Evolutionary conservation across 257 asterid species (phyloP).

Genomic region (Nicotiana undulata): DNA sequence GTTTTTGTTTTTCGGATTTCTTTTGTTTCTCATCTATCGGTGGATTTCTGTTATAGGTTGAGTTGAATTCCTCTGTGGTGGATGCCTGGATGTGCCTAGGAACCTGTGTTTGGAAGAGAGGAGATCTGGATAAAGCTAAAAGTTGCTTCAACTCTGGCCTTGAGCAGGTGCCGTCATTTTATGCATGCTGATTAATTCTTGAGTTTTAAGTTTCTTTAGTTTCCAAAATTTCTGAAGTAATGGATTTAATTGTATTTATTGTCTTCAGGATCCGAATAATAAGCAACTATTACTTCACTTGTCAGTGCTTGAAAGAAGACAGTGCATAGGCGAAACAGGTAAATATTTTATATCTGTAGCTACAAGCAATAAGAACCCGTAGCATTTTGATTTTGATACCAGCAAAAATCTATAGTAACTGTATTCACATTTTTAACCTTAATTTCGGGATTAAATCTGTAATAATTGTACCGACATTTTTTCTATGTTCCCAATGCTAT

Average conservation of each 20-base stretch:
- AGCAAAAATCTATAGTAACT: too few relatives aligned
- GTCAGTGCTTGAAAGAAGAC: constrained; percentile 84
- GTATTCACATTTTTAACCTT: too few relatives aligned
- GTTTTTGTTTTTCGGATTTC: too few relatives aligned
- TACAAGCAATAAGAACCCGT: too few relatives aligned
- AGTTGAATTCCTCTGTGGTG: constrained; percentile 71
- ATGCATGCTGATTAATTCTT: constrained; percentile 4
- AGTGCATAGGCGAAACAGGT: constrained; percentile 54
- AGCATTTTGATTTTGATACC: too few relatives aligned
- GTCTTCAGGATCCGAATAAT: constrained; percentile 52
- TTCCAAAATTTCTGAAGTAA: too few relatives aligned
- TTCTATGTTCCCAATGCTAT: background rate
- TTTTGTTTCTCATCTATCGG: background rate
- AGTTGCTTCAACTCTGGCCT: constrained; percentile 71
- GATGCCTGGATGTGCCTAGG: constrained; percentile 93
- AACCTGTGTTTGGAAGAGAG: constrained; percentile 91
- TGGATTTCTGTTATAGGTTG: constrained; percentile 35
- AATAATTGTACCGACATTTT: background rate
- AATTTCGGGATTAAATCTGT: too few relatives aligned
- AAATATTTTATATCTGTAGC: too few relatives aligned
- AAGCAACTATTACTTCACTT: constrained; percentile 71
- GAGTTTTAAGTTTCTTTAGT: background rate
- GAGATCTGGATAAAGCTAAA: constrained; percentile 65
- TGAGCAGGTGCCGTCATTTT: constrained; percentile 48
- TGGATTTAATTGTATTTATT: background rate